Evolutionary conservation across 1,284 basidiomycete species (phyloP), one percentile per base, ranked within the genome.

Genomic region (Xerocomus tenax): DNA sequence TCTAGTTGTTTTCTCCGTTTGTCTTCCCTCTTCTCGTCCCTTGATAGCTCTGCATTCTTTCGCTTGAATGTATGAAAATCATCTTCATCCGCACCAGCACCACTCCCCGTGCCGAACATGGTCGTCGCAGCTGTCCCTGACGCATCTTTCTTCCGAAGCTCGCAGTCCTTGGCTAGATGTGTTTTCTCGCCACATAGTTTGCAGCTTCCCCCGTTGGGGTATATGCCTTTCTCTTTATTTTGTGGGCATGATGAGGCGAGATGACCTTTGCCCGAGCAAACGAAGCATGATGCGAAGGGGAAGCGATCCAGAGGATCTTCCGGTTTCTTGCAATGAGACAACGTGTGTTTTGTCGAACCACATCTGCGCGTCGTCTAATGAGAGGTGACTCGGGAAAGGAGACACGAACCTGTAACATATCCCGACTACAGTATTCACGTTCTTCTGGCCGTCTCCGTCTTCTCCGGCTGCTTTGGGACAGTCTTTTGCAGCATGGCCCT

Each of bases 261-360:
- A 25, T 65, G 60, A 10, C 60, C 60, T 34, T 54, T 62, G 5
- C 74, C 75, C 2, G 79, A 80, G 63, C 93, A 97, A 29, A 97
- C 86, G 63, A 92, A 97, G 69, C 93, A 97, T 1, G 85, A 90
- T 0, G 93, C 93, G 61, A 81, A 92, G 0, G 93, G 93, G 3
- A 93, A 75, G 2, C 87, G 85, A 56, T 87, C 75, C 13, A 64
- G 61, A n/a, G 76, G 72, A 63, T 90, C 77, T 9, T 74, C 70
- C 1, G 78, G 74, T 57, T 82, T 81, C 52, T 75, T 82, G 66
- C 93, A 97, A 36, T 74, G 74, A 15, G 88, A 81, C 3, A 97
- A 76, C 9, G 76, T 86, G 58, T 97, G 93, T 53, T 75, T 76
- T 3, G 73, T 77, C 3, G 89, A 91, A 43, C 91, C 88, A 61